A percentile compares a stretch with the other conserved stretches of the same genome.
These are phyloP conservation scores for Senna tora DNA, from an alignment of 306 rosid genomes.

Conservation along the genomic window DNA sequence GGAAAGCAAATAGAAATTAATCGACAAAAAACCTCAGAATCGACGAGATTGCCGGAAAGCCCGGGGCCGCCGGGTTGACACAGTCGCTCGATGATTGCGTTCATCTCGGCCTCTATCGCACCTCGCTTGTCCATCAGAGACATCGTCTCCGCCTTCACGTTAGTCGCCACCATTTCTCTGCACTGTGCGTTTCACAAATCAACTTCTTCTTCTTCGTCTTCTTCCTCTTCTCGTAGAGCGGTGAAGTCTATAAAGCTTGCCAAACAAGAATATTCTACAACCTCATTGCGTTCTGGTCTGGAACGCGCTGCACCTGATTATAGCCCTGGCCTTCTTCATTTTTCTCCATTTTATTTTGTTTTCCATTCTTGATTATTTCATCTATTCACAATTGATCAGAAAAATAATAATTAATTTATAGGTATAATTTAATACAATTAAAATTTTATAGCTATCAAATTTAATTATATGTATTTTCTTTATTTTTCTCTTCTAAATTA, in stretches of 20 bases:
- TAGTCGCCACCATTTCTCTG: constrained; percentile 69
- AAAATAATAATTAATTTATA: too few relatives aligned
- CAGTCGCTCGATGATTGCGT: constrained; percentile 69
- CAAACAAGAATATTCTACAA: neutral
- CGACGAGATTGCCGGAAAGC: constrained; percentile 71
- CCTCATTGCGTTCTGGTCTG: neutral
- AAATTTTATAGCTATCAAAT: too few relatives aligned
- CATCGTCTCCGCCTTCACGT: constrained; percentile 74
- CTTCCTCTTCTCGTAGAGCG: neutral
- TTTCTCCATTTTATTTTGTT: too few relatives aligned
- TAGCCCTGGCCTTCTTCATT: too few relatives aligned
- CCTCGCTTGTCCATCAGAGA: constrained; percentile 74
- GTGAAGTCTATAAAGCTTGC: neutral
- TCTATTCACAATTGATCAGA: too few relatives aligned
- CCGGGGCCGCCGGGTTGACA: constrained; percentile 88
- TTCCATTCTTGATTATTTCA: too few relatives aligned
- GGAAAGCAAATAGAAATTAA: neutral
- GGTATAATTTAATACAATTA: too few relatives aligned
- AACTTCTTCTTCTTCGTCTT: constrained; percentile 5
- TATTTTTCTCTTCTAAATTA: too few relatives aligned
- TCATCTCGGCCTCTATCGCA: constrained; percentile 75
- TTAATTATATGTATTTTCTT: too few relatives aligned
- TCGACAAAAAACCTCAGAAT: constrained; percentile 60
- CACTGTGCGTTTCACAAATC: neutral
- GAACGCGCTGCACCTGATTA: too few relatives aligned